Evolutionary conservation across 2,329 filamentous ascomycete genomes (phyloP).

Genomic region (Thermochaetoides dissita): DNA sequence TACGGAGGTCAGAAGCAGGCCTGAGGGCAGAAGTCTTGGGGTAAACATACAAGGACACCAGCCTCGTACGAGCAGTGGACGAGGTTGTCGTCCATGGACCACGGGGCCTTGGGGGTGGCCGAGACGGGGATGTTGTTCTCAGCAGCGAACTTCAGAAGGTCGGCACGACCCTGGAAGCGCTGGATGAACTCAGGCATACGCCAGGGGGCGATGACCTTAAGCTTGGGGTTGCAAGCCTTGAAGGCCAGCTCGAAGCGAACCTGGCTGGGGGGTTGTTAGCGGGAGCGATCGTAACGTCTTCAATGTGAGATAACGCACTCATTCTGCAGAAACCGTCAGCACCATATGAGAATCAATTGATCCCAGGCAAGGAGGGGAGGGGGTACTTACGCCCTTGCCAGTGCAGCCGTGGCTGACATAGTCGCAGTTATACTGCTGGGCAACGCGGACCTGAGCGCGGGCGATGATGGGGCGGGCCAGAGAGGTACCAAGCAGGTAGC

Average conservation of each 20-base stretch:
- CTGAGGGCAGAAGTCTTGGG: too few species aligned
- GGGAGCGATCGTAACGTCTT: too few species aligned
- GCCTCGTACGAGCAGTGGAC: constrained; percentile 72
- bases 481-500: constrained; percentile 36
- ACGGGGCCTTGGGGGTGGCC: constrained; percentile 53
- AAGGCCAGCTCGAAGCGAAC: constrained; percentile 46
- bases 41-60: constrained; percentile 39
- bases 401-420: constrained; percentile 43
- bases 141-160: constrained; percentile 58
- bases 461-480: constrained; percentile 60
- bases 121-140: constrained; percentile 56
- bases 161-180: constrained; percentile 55
- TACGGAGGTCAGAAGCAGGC: too few species aligned
- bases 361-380: too few species aligned
- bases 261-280: constrained; percentile 37
- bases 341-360: not conserved
- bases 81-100: constrained; percentile 49
- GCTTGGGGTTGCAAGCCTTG: constrained; percentile 36
- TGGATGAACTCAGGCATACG: constrained; percentile 55
- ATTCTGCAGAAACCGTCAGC: constrained; percentile 2
- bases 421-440: constrained; percentile 45
- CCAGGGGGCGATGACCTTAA: constrained; percentile 67
- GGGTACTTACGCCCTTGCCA: constrained; percentile 34
- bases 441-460: constrained; percentile 49
- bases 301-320: constrained; percentile 3